Base-by-base conservation (phyloP, 768 basidiomycete genomes). In the Podaxis mareebaensis region DNA sequence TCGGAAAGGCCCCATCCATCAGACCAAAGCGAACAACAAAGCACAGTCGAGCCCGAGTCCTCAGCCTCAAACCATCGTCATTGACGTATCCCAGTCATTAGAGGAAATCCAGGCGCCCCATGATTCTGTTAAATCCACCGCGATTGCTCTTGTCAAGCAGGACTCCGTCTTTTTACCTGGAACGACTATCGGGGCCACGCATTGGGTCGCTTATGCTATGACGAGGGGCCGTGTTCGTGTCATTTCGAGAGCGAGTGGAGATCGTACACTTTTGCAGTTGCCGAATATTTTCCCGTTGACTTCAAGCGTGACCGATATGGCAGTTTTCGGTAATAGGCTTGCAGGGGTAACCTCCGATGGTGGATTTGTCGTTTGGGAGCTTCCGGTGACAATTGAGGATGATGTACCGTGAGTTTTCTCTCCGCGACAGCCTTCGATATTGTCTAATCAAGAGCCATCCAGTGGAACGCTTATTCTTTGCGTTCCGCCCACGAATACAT, bases 171-270 rank as follows among this genome's bases (percentile, higher is more conserved):
- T 94, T 77, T 78, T 93, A 62, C 91, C 90, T 51, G 93, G 93
- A 15, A 89, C 90, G 12, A 95, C 93, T 36, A 94, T 95, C 60
- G 93, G 93, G 10, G 93, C 93, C 13, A 93, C 93, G 4, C 90
- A 92, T 70, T 95, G 93, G 91, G 93, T 95, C 63, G 93, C 93
- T 15, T 94, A 95, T 69, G 93, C 92, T 26, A 95, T 95, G 93
- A 93, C 90, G 4, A 86, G 89, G 78, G 91, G 90, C 64, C 92
- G 93, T 64, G 90, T 95, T 56, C 90, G 93, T 49, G 90, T 95
- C 57, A 95, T 94, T 64, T 94, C 92, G 22, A 85, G 93, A 58
- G 91, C 92, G 24, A 93, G 92, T 67, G 93, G 93, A 40, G 92
- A 93, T 73, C 88, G 93, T 58, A 93, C 93, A 6, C 77, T 95